A percentile compares a stretch with the other conserved stretches of the same genome.
These are phyloP conservation scores for Neocallimastix lanati DNA, from an alignment of 192 early-diverging fungal genomes.

Conservation along the genomic window DNA sequence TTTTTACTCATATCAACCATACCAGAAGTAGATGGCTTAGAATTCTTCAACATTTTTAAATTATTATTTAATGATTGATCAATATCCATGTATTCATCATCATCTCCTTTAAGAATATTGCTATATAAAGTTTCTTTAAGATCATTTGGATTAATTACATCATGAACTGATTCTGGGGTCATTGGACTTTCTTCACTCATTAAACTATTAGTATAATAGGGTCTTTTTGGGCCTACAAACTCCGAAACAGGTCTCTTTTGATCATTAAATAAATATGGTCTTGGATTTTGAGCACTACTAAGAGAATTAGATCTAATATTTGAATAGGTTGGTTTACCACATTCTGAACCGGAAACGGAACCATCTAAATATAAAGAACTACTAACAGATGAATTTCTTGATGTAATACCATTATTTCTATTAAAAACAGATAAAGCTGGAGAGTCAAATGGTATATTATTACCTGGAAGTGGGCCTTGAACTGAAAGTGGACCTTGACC, in stretches of 20 bases:
- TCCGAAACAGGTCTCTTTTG: neutral
- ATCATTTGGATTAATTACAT: neutral
- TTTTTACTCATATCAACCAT: neutral
- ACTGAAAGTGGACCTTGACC: too few relatives aligned
- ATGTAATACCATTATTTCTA: too few relatives aligned
- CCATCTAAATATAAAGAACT: too few relatives aligned
- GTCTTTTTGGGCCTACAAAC: neutral
- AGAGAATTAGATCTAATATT: too few relatives aligned
- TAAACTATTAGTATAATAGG: neutral
- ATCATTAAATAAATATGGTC: neutral
- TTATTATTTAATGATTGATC: neutral
- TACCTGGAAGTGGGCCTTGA: too few relatives aligned
- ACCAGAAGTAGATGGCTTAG: neutral
- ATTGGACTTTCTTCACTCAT: neutral
- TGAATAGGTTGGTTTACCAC: too few relatives aligned
- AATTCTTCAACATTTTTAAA: neutral
- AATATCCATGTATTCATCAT: neutral
- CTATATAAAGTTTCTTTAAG: too few relatives aligned
- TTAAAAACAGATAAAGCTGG: too few relatives aligned
- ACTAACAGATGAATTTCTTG: too few relatives aligned
- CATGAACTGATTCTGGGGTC: neutral
- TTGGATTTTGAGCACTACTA: too few relatives aligned
- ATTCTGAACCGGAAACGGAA: too few relatives aligned
- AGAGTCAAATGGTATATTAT: too few relatives aligned
- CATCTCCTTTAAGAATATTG: neutral